A percentile compares a stretch with the other conserved stretches of the same genome.
Evolutionary conservation across 495 filamentous ascomycete genomes (phyloP).

Genomic region (Amphirosellinia nigrospora): DNA sequence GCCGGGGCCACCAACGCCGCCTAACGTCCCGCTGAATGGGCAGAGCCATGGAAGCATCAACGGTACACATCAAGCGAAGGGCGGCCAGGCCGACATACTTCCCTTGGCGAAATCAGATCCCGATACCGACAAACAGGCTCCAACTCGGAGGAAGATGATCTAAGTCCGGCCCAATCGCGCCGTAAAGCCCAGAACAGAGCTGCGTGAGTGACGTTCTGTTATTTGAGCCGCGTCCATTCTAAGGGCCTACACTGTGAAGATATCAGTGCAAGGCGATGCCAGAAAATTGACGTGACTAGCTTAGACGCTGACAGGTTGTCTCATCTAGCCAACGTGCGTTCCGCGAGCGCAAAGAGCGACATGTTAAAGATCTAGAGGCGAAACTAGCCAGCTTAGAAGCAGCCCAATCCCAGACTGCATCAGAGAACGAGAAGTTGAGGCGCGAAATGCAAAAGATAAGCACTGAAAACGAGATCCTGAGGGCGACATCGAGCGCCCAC

Average conservation of each 20-base stretch:
- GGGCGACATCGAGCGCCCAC: constrained; percentile 66
- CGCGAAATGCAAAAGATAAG: constrained; percentile 77
- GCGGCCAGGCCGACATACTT: constrained; percentile 39
- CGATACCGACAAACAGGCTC: constrained; percentile 46
- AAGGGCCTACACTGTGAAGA: too few species aligned
- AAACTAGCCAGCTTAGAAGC: constrained; percentile 79
- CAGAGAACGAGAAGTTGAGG: constrained; percentile 84
- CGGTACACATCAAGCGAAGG: constrained; percentile 33
- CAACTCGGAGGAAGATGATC: constrained; percentile 62
- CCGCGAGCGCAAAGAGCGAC: constrained; percentile 93
- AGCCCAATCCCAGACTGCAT: constrained; percentile 47
- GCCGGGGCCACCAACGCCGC: constrained; percentile 55
- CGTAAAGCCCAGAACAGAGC: constrained; percentile 96
- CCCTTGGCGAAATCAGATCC: constrained; percentile 47
- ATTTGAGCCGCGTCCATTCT: constrained; percentile 13
- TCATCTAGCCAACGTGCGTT: constrained; percentile 81
- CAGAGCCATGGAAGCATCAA: constrained; percentile 37
- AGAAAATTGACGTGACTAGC: not conserved
- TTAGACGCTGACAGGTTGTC: constrained; percentile 8
- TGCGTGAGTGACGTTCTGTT: constrained; percentile 70
- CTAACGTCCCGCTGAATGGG: constrained; percentile 36
- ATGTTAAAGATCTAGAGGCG: constrained; percentile 88
- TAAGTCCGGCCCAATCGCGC: constrained; percentile 80
- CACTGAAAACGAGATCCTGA: constrained; percentile 93
- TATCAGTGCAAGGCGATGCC: not conserved